Base-by-base conservation (phyloP, 1,284 basidiomycete genomes). In the Hymenochaete sp. region DNA sequence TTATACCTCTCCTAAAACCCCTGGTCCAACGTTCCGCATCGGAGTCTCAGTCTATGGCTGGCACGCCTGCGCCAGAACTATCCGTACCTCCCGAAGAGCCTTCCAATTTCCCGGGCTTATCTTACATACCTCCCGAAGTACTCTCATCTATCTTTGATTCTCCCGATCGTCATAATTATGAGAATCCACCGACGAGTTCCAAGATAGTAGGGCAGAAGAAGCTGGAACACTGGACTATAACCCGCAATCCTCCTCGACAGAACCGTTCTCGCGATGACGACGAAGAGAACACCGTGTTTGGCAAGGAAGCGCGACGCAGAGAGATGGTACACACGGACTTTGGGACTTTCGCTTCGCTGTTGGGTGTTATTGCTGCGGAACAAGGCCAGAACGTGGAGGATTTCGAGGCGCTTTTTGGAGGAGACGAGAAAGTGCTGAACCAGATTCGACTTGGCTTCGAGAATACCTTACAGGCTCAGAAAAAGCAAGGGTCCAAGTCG, bases 281-380 rank as follows among this genome's bases (percentile, higher is more conserved):
- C 1, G 71, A 75, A 1, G 75, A 75, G 3, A 58, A 63, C 6
- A 62, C 62, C 16, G 9, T 44, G 45, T 18, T 50, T 26, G 49
- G 58, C 8, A 56, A 64, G 13, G 52, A 61, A 16, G 39, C 44
- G 67, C 72, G 74, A 48, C 58, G 57, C 3, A 63, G 72, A 1
- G 71, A 75, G 13, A 74, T 77, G 33, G 72, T 72, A 27, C 62
- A 72, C 2, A 55, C 66, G 0, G 82, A 85, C 57, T 82, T 71
- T 53, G 82, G 82, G 2, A 68, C 74, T 4, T 77, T 77, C 54
- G 69, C 78, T 0, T 53, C 64, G 2, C 62, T 83, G 6, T 63
- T 67, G 4, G 71, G 67, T 13, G 61, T 64, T 31, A 56, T 80
- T 4, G 68, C 70, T 10, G 64, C 66, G 45, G 72, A 75, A 56